phyloP scores from a whole-genome alignment of 176 grass and related monocot genomes.

The Eleusine coracana region DNA sequence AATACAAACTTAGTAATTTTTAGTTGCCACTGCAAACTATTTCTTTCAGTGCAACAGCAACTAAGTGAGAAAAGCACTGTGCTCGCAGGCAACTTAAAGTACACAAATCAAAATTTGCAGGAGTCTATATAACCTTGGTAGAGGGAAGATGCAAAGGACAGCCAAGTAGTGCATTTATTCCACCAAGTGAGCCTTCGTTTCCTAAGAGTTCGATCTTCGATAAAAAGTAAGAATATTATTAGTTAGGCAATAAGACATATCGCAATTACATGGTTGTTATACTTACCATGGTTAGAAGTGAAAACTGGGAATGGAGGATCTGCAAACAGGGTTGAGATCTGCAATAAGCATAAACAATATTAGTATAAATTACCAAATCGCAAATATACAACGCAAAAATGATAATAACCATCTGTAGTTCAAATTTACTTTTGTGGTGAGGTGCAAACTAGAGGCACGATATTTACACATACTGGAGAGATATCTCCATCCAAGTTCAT shows the following conservation, averaged over 20 bases:
- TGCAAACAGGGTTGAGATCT: conserved; percentile 71
- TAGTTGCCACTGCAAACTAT: conserved; percentile 8
- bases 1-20: conserved; percentile 22
- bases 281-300: conserved; percentile 80
- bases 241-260: conserved; percentile 33
- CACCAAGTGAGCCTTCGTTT: conserved; percentile 88
- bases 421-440: conserved; percentile 62
- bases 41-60: conserved; percentile 1
- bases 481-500: conserved; percentile 94
- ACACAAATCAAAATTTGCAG: conserved; percentile 26
- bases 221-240: conserved; percentile 32
- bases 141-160: conserved; percentile 94
- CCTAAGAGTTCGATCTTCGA: conserved; percentile 66
- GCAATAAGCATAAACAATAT: conserved; percentile 34
- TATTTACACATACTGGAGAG: conserved; percentile 89
- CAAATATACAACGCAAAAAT: conserved; percentile 1
- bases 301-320: conserved; percentile 73
- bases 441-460: conserved; percentile 66
- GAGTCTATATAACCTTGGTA: conserved; percentile 57
- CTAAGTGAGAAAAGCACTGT: neutral
- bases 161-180: conserved; percentile 87
- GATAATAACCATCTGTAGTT: conserved; percentile 37
- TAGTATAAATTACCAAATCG: conserved; percentile 27
- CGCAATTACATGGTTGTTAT: conserved; percentile 12
- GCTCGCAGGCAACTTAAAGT: conserved; percentile 4